phyloP scores from a whole-genome alignment of 2,329 filamentous ascomycete species.

The Botrytis paeoniae region DNA sequence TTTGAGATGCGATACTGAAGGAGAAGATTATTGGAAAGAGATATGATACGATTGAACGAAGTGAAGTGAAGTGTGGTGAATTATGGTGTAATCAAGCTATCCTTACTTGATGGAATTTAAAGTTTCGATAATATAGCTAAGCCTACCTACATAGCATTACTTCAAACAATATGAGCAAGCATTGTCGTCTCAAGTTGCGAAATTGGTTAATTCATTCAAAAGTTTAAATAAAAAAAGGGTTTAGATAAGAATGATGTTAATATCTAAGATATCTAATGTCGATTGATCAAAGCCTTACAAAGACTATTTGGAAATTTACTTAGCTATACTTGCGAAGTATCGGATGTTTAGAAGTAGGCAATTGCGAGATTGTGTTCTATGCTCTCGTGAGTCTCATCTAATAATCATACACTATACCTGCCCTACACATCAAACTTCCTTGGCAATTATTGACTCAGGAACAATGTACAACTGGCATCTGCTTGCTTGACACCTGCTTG shows the following conservation, averaged over 20 bases:
- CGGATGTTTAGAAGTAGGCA: not conserved
- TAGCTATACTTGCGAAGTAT: not conserved
- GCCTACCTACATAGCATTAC: not conserved
- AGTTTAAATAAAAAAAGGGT: not conserved
- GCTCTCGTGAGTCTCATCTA: not conserved
- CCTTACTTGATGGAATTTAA: not conserved
- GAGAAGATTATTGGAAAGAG: not conserved
- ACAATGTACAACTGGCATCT: not conserved
- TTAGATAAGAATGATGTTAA: not conserved
- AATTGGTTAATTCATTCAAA: not conserved
- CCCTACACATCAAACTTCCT: not conserved
- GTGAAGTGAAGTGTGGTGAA: not conserved
- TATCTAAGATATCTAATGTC: not conserved
- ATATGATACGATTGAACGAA: not conserved
- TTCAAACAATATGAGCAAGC: not conserved
- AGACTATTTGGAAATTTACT: not conserved
- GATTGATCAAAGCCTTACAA: not conserved
- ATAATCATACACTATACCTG: not conserved
- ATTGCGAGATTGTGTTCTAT: not conserved
- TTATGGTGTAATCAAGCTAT: not conserved
- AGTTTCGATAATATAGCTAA: not conserved
- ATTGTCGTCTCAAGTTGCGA: not conserved
- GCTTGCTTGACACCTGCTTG: not conserved
- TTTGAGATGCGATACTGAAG: not conserved
- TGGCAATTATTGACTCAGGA: not conserved